Conservation (phyloP, 2,329 filamentous ascomycete species). For the Moelleriella libera region DNA sequence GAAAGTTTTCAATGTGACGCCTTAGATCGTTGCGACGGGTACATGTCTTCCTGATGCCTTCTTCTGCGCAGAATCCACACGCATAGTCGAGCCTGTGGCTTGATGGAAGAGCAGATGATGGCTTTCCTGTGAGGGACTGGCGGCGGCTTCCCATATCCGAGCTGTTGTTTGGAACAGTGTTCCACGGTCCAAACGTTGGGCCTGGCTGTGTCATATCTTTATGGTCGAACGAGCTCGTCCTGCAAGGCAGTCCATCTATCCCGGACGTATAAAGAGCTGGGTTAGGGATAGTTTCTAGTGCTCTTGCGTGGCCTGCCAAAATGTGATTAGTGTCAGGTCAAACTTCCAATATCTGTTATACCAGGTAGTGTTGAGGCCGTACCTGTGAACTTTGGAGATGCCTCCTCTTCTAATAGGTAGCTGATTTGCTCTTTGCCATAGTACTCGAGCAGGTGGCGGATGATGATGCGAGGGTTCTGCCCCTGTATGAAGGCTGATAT, state of each 20-base stretch:
- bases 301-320: not conserved
- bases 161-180: not conserved
- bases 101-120: not conserved
- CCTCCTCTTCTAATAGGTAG: conserved; percentile 5
- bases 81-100: conserved; percentile 11
- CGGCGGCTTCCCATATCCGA: no score
- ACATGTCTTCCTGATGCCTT: conserved; percentile 8
- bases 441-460: conserved; percentile 4
- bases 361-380: no score
- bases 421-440: conserved; percentile 6
- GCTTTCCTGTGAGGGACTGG: not conserved
- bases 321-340: no score
- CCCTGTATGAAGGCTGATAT: conserved; percentile 2
- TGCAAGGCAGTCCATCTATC: not conserved
- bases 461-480: conserved; percentile 2
- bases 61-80: conserved; percentile 21
- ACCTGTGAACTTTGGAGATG: conserved; percentile 1
- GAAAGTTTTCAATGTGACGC: conserved; percentile 33
- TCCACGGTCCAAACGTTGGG: not conserved
- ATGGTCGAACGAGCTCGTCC: not conserved
- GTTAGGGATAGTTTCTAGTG: not conserved
- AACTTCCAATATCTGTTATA: no score
- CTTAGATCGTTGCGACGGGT: conserved; percentile 26
- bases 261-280: not conserved
- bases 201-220: not conserved